Evolutionary conservation across 2,329 filamentous ascomycete species (phyloP).

Genomic region (Endothia cerciana): DNA sequence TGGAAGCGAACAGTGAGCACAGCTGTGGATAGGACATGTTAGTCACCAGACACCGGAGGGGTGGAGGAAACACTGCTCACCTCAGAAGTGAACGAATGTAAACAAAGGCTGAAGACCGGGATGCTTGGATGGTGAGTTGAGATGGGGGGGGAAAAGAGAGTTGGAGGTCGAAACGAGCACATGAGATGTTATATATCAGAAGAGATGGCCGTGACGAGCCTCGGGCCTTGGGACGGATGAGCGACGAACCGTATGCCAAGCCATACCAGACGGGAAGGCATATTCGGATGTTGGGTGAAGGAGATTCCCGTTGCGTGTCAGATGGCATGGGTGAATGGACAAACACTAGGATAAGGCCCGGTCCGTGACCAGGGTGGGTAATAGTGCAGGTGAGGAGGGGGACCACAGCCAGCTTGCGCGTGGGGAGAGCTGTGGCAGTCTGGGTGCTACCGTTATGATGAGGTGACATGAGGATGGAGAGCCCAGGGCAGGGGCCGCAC

Average conservation of each 20-base stretch:
- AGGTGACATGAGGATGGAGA: not conserved
- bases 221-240: slow-evolving; percentile 27
- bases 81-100: slow-evolving; percentile 53
- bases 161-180: slow-evolving; percentile 35
- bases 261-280: slow-evolving; percentile 35
- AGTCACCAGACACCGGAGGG: not conserved
- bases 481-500: not conserved
- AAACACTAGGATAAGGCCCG: slow-evolving; percentile 35
- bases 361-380: slow-evolving; percentile 8
- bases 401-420: not conserved
- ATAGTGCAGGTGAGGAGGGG: not conserved
- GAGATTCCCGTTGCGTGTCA: slow-evolving; percentile 47
- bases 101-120: slow-evolving; percentile 39
- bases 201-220: slow-evolving; percentile 8
- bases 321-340: slow-evolving; percentile 39
- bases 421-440: too few species aligned
- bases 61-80: slow-evolving; percentile 36
- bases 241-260: slow-evolving; percentile 37
- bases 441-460: not conserved
- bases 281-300: slow-evolving; percentile 44
- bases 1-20: slow-evolving; percentile 53
- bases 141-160: slow-evolving; percentile 30
- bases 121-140: slow-evolving; percentile 40
- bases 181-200: slow-evolving; percentile 45
- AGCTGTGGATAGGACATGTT: slow-evolving; percentile 39